Evolutionary conservation across 129 eudicot species (phyloP).

Genomic region (Mikania micrantha): DNA sequence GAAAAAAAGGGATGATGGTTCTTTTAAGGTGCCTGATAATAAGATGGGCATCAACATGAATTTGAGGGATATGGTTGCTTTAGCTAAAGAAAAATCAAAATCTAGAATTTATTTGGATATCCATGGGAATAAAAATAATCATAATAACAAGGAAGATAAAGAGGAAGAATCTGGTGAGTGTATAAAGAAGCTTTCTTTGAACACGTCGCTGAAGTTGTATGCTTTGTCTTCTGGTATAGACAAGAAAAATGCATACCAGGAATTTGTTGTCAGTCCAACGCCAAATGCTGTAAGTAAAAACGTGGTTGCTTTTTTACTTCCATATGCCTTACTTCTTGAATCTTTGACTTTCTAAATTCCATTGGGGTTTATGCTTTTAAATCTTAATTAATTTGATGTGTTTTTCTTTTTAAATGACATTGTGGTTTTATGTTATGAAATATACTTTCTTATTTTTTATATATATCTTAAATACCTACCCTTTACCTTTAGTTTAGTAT

Average conservation of each 20-base stretch:
- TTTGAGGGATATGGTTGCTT: slow-evolving; percentile 16
- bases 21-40: slow-evolving; percentile 16
- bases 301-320: too few relatives aligned
- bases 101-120: slow-evolving; percentile 12
- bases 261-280: slow-evolving; percentile 35
- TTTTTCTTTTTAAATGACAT: too few relatives aligned
- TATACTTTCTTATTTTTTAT: too few relatives aligned
- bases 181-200: slow-evolving; percentile 23
- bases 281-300: slow-evolving; percentile 73
- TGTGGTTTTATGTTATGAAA: too few relatives aligned
- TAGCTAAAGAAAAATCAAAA: slow-evolving; percentile 19
- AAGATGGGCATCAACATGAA: slow-evolving; percentile 14
- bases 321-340: too few relatives aligned
- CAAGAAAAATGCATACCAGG: slow-evolving; percentile 17
- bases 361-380: too few relatives aligned
- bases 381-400: too few relatives aligned
- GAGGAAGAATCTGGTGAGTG: slow-evolving; percentile 24
- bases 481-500: too few relatives aligned
- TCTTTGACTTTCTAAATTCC: too few relatives aligned
- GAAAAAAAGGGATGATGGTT: slow-evolving; percentile 31
- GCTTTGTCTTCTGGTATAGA: slow-evolving; percentile 12
- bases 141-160: not conserved
- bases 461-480: too few relatives aligned
- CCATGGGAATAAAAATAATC: not conserved
- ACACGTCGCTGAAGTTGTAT: slow-evolving; percentile 27